Conservation (phyloP, 305 asterid species). For the Rubia peregrina region DNA sequence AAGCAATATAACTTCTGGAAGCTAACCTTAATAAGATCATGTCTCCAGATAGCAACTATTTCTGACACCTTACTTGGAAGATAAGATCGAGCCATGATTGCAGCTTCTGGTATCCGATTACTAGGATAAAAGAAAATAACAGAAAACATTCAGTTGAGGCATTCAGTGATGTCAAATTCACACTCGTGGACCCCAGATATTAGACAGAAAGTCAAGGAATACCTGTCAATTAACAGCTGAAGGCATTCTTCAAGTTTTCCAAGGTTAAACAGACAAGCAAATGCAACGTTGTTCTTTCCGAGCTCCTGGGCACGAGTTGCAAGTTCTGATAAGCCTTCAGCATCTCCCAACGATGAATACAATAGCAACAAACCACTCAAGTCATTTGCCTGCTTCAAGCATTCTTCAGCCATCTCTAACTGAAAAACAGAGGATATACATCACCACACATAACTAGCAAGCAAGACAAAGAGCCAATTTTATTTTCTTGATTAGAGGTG, state of each 20-base stretch:
- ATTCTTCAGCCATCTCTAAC: constrained; percentile 88
- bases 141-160: constrained; percentile 13
- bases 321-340: constrained; percentile 64
- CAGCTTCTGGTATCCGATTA: constrained; percentile 99
- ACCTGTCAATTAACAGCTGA: constrained; percentile 80
- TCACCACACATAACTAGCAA: constrained; percentile 5
- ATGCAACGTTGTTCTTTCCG: constrained; percentile 86
- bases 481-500: not conserved
- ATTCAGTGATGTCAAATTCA: constrained; percentile 1
- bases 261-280: constrained; percentile 68
- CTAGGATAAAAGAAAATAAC: constrained; percentile 32
- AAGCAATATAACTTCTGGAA: constrained; percentile 7
- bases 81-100: constrained; percentile 98
- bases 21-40: constrained; percentile 76
- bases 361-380: constrained; percentile 81
- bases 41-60: constrained; percentile 89
- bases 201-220: constrained; percentile 8
- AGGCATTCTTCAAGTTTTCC: constrained; percentile 85
- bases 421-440: constrained; percentile 29
- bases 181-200: constrained; percentile 15
- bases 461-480: not conserved
- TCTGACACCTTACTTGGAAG: constrained; percentile 99
- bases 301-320: constrained; percentile 65
- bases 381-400: constrained; percentile 86
- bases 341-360: constrained; percentile 77